Conservation (phyloP, 176 grass and related monocot species). For the Eragrostis nindensis region DNA sequence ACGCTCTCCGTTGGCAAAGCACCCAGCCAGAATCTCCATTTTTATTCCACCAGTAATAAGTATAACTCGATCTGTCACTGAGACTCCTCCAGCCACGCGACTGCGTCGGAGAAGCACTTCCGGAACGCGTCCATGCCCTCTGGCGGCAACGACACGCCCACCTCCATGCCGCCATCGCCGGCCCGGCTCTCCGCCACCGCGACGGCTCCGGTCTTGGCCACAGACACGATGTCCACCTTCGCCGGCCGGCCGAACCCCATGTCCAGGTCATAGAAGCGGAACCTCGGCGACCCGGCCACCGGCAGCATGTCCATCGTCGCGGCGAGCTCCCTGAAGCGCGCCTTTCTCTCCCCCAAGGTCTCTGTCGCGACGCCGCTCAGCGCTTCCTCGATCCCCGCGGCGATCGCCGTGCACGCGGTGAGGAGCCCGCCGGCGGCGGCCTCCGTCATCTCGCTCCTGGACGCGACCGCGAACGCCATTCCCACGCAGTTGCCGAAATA, state of each 20-base stretch:
- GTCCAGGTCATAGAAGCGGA: constrained; percentile 50
- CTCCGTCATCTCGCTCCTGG: no score
- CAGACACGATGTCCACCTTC: constrained; percentile 45
- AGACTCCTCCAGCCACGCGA: no score
- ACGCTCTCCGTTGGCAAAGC: no score
- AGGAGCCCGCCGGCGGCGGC: no score
- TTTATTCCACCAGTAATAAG: no score
- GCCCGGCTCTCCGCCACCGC: constrained; percentile 36
- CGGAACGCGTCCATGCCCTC: constrained; percentile 34
- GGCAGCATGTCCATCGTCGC: background rate
- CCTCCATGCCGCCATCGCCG: constrained; percentile 37
- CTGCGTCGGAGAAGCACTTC: no score
- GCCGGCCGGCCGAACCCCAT: constrained; percentile 40
- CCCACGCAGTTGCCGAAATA: no score
- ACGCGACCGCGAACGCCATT: no score
- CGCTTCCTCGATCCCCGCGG: no score
- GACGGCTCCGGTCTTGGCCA: constrained; percentile 18
- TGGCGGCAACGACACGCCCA: constrained; percentile 39
- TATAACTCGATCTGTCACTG: no score
- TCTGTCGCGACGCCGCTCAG: background rate
- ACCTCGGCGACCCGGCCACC: constrained; percentile 43
- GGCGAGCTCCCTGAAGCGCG: background rate
- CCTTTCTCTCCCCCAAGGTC: background rate
- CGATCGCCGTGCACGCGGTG: no score
- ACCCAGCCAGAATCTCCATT: no score